Evolutionary conservation across 192 early-diverging fungal genomes (phyloP), one percentile per base, ranked within the genome.

Genomic region (Coemansia sp.): DNA sequence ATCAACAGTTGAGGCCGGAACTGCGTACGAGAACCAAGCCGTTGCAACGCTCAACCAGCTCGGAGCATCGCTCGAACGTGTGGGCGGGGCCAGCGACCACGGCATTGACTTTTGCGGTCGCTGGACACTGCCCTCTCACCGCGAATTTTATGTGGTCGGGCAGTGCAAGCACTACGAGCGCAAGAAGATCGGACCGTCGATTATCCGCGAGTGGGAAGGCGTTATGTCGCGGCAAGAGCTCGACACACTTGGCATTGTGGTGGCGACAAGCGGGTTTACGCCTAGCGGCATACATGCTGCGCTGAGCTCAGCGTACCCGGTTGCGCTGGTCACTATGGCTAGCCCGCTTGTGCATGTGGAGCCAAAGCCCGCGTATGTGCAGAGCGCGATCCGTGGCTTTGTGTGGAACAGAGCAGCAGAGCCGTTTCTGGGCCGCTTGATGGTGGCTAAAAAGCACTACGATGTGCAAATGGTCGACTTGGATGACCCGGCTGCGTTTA

Each of bases 91-190:
- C 3, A 62, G 63, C 64, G 76, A 79, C 61, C 29, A 69, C 6
- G 76, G 76, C 1, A 65, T 79, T 1, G 76, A 79, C 50, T 70
- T 79, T 41, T 67, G 63, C 24, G 76, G 76, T 0, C 41, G 55
- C 3, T 79, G 76, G 76, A 7, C 17, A 5, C 57, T 79, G 43
- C 76, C 76, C 11, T 39, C 61, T 5, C 62, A 73, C 14, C 17
- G 51, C 32, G 27, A 50, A 35, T 79, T 79, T 41, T 70, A 70
- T 45, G 23, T 79, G 15, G 61, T 69, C 39, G 76, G 76, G 3
- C 76, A 79, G 32, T 79, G 76, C 70, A 79, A 79, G 61, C 56
- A 70, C 54, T 79, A 79, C 37, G 76, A 73, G 67, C 70, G 67
- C 60, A 79, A 73, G 47, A 65, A 63, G 60, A 66, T 79, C 53